These are phyloP conservation scores for Cryptococcus sp. DNA, from an alignment of 1,284 basidiomycete genomes.

Conservation along the genomic window DNA sequence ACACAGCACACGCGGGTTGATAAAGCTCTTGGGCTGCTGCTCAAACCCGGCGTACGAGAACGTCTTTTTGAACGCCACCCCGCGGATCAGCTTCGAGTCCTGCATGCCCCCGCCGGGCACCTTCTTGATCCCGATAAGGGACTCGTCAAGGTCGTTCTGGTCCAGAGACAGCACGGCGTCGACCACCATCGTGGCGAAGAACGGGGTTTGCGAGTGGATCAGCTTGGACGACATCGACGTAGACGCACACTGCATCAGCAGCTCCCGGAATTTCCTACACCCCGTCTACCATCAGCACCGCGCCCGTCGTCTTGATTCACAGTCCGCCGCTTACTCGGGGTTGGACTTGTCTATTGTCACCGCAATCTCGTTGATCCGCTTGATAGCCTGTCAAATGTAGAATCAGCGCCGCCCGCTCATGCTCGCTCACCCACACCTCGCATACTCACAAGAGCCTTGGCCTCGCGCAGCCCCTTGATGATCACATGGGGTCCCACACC, in stretches of 20 bases:
- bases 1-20: conserved; percentile 83
- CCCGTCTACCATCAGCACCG: conserved; percentile 2
- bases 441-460: conserved; percentile 73
- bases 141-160: conserved; percentile 91
- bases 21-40: conserved; percentile 95
- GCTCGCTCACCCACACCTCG: neutral
- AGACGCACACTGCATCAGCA: conserved; percentile 92
- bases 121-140: conserved; percentile 97
- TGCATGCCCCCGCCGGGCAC: conserved; percentile 98
- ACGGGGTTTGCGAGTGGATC: conserved; percentile 97
- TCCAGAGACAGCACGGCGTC: conserved; percentile 92
- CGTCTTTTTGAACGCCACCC: conserved; percentile 99
- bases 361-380: conserved; percentile 85
- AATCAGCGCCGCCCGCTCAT: conserved; percentile 1
- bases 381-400: conserved; percentile 62
- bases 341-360: conserved; percentile 86
- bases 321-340: conserved; percentile 69
- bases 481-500: conserved; percentile 97
- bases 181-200: conserved; percentile 99
- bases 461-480: conserved; percentile 91
- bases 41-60: conserved; percentile 99
- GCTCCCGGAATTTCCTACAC: conserved; percentile 79
- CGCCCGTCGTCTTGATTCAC: too few species aligned
- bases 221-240: conserved; percentile 99
- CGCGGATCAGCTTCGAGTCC: conserved; percentile 81